Conservation (phyloP, 1,284 basidiomycete species). For the Singerocomus rubriflavus region DNA sequence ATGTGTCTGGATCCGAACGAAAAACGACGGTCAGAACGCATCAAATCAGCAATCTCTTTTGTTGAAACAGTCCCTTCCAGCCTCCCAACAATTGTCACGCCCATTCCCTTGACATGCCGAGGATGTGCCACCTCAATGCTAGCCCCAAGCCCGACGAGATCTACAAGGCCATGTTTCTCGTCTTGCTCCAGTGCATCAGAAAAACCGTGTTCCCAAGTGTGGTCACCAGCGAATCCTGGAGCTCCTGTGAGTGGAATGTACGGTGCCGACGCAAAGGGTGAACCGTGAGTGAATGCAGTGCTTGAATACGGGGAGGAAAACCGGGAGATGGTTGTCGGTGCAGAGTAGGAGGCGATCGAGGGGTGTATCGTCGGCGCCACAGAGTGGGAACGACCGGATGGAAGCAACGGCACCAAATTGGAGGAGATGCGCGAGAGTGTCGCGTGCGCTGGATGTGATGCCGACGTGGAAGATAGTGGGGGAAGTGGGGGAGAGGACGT, state of each 20-base stretch:
- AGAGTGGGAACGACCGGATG: slow-evolving; percentile 17
- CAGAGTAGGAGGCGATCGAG: not conserved
- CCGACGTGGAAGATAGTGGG: not conserved
- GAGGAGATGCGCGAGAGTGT: slow-evolving; percentile 32
- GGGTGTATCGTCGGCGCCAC: not conserved
- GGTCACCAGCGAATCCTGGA: slow-evolving; percentile 69
- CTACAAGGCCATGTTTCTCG: slow-evolving; percentile 22
- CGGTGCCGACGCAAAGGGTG: slow-evolving; percentile 57
- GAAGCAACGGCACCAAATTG: slow-evolving; percentile 26
- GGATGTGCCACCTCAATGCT: slow-evolving; percentile 9
- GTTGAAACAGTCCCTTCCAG: slow-evolving; percentile 48
- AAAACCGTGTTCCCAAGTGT: slow-evolving; percentile 54
- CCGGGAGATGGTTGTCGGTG: slow-evolving; percentile 1
- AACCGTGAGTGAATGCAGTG: slow-evolving; percentile 38
- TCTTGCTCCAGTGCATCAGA: slow-evolving; percentile 39
- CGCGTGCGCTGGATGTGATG: slow-evolving; percentile 17
- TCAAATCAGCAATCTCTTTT: slow-evolving; percentile 56
- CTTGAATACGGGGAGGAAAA: slow-evolving; percentile 1
- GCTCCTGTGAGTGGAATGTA: slow-evolving; percentile 72
- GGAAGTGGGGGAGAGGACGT: slow-evolving; percentile 6
- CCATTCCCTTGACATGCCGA: slow-evolving; percentile 25
- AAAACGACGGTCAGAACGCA: slow-evolving; percentile 32
- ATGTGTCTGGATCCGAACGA: not conserved
- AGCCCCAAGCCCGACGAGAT: slow-evolving; percentile 19
- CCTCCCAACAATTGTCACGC: slow-evolving; percentile 50